Evolutionary conservation across 2,329 filamentous ascomycete genomes (phyloP).

Genomic region (Colletotrichum tanaceti): DNA sequence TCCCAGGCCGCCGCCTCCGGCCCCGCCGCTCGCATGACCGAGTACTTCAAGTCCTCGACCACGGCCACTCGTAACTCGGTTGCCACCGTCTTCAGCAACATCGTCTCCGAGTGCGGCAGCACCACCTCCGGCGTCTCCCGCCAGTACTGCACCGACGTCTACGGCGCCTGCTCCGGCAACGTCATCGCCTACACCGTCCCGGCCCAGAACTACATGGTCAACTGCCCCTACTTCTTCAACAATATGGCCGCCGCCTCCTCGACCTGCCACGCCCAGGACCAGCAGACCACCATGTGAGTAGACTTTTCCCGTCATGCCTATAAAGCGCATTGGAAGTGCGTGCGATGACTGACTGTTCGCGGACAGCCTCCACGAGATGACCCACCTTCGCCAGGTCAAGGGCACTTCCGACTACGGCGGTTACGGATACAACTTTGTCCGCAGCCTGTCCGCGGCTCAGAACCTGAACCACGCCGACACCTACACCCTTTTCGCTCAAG

Average conservation of each 20-base stretch:
- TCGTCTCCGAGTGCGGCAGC: slow-evolving; percentile 67
- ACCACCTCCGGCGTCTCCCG: slow-evolving; percentile 59
- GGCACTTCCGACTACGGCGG: slow-evolving; percentile 66
- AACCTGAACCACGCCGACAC: slow-evolving; percentile 73
- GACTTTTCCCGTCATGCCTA: accelerated
- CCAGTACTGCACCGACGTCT: slow-evolving; percentile 70
- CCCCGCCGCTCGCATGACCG: slow-evolving; percentile 60
- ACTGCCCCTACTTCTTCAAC: slow-evolving; percentile 56
- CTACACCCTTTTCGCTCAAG: slow-evolving; percentile 55
- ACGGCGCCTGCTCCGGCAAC: slow-evolving; percentile 59
- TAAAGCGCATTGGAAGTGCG: too few relatives aligned
- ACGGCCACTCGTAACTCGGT: slow-evolving; percentile 60
- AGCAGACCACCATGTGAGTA: slow-evolving; percentile 66
- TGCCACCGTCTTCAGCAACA: slow-evolving; percentile 59
- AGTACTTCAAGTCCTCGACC: slow-evolving; percentile 73
- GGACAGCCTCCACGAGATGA: slow-evolving; percentile 70
- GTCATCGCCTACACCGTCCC: slow-evolving; percentile 73
- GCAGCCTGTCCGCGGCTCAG: slow-evolving; percentile 57
- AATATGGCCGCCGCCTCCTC: slow-evolving; percentile 20
- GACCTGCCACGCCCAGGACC: slow-evolving; percentile 44
- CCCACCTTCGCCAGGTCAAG: slow-evolving; percentile 67
- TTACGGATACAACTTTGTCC: slow-evolving; percentile 66
- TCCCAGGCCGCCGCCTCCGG: slow-evolving; percentile 63
- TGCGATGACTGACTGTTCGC: background rate
- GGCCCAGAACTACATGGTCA: slow-evolving; percentile 65